Evolutionary conservation across 495 filamentous ascomycete species (phyloP).

Genomic region (Penicillium pulvis): DNA sequence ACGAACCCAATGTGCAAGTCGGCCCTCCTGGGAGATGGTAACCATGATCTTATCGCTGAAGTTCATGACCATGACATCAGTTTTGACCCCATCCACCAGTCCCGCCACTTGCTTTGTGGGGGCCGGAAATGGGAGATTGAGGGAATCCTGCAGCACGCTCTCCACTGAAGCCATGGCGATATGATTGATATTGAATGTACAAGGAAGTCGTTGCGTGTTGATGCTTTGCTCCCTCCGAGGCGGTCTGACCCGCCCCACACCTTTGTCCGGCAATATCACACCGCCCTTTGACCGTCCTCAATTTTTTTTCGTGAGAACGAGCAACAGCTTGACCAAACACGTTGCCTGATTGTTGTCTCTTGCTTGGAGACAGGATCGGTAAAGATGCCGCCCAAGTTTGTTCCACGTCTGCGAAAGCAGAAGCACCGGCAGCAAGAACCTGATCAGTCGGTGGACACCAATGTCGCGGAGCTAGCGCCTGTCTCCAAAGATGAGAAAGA

Average conservation of each 20-base stretch:
- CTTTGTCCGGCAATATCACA: constrained; percentile 22
- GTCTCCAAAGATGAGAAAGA: constrained; percentile 67
- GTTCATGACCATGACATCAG: constrained; percentile 66
- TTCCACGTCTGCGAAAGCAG: constrained; percentile 80
- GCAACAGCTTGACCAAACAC: constrained; percentile 20
- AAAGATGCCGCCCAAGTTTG: constrained; percentile 69
- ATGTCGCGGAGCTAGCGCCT: constrained; percentile 70
- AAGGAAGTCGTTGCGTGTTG: constrained; percentile 14
- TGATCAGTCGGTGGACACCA: constrained; percentile 59
- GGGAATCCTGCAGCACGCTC: constrained; percentile 34
- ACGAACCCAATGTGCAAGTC: constrained; percentile 88
- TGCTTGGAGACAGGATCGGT: constrained; percentile 15
- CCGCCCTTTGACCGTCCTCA: constrained; percentile 21
- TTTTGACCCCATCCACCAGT: constrained; percentile 64
- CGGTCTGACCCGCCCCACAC: constrained; percentile 26
- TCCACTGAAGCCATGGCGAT: constrained; percentile 37
- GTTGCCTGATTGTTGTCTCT: constrained; percentile 20
- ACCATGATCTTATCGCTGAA: constrained; percentile 94
- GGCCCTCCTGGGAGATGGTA: constrained; percentile 82
- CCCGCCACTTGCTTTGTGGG: constrained; percentile 66
- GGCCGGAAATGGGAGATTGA: constrained; percentile 72
- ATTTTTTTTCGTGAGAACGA: constrained; percentile 27
- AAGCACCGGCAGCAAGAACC: constrained; percentile 45
- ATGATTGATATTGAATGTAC: background rate
- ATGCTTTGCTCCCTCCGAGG: constrained; percentile 14